These are phyloP conservation scores for Aspergillus fijiensis DNA, from an alignment of 2,329 filamentous ascomycete species.

Conservation along the genomic window DNA sequence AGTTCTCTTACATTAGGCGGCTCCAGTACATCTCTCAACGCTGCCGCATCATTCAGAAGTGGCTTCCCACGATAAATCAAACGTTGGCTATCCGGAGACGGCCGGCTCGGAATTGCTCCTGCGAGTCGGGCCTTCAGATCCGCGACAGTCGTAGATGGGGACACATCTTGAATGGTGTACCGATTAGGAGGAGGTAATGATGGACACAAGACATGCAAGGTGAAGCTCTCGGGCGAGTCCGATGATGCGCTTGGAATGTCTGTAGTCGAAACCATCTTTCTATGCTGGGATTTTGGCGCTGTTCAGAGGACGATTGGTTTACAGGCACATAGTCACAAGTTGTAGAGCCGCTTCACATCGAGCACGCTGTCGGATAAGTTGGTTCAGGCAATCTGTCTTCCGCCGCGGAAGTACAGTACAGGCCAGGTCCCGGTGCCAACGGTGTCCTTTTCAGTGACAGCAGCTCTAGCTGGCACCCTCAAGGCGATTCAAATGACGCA, in stretches of 20 bases:
- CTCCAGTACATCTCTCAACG: conserved; percentile 52
- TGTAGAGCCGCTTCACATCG: background rate
- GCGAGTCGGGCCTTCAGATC: conserved; percentile 56
- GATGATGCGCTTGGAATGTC: conserved; percentile 1
- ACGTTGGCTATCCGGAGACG: conserved; percentile 51
- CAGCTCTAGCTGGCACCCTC: background rate
- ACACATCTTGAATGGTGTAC: conserved; percentile 39
- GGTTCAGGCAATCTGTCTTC: background rate
- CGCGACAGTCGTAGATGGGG: conserved; percentile 47
- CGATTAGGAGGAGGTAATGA: conserved; percentile 38
- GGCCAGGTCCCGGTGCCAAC: conserved; percentile 8
- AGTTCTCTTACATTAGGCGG: conserved; percentile 47
- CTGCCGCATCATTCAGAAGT: conserved; percentile 50
- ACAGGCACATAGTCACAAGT: background rate
- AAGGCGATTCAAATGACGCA: background rate
- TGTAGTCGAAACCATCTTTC: conserved; percentile 11
- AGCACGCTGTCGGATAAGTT: background rate
- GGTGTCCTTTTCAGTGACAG: conserved; percentile 17
- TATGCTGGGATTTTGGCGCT: background rate
- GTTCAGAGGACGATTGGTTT: background rate
- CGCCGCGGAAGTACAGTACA: background rate
- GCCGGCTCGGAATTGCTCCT: conserved; percentile 48
- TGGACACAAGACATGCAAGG: conserved; percentile 44
- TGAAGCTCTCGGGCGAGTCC: conserved; percentile 21
- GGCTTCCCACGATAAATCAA: conserved; percentile 59